These are phyloP conservation scores for Tephrocybe sp. DNA, from an alignment of 768 basidiomycete genomes.

Conservation along the genomic window DNA sequence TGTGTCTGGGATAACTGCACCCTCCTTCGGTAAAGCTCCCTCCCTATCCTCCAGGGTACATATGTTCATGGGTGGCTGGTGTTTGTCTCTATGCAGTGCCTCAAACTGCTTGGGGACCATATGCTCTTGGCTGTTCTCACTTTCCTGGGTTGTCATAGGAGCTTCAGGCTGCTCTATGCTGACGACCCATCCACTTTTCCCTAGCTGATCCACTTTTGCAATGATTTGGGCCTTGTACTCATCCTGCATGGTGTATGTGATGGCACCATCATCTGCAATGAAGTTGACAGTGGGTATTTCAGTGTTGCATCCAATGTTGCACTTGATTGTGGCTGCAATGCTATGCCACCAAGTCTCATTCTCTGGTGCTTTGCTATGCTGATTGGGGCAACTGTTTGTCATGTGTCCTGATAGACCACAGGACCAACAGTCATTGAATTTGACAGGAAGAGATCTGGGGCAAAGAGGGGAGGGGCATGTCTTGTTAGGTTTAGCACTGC, in stretches of 20 bases:
- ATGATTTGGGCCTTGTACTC: neutral
- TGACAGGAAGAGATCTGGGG: slow-evolving; percentile 20
- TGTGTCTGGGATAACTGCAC: neutral
- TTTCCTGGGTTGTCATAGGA: neutral
- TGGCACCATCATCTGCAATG: neutral
- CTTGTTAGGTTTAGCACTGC: neutral
- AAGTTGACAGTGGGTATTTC: neutral
- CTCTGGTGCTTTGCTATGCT: neutral
- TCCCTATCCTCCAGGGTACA: slow-evolving; percentile 1
- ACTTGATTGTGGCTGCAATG: neutral
- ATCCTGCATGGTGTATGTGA: neutral
- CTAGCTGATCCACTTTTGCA: neutral
- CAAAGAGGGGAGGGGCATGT: slow-evolving; percentile 20
- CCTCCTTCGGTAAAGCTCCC: neutral
- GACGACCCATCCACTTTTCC: neutral
- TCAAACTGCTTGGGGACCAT: slow-evolving; percentile 1
- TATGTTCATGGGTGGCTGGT: slow-evolving; percentile 9
- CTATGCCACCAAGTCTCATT: slow-evolving; percentile 17
- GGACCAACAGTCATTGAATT: slow-evolving; percentile 19
- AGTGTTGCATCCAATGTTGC: neutral
- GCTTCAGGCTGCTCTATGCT: neutral
- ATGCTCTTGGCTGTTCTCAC: neutral
- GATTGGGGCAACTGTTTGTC: slow-evolving; percentile 15
- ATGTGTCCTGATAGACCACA: slow-evolving; percentile 1
- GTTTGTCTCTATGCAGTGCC: slow-evolving; percentile 13